Evolutionary conservation across 1,284 basidiomycete species (phyloP).

Genomic region (Pascua guehoae): DNA sequence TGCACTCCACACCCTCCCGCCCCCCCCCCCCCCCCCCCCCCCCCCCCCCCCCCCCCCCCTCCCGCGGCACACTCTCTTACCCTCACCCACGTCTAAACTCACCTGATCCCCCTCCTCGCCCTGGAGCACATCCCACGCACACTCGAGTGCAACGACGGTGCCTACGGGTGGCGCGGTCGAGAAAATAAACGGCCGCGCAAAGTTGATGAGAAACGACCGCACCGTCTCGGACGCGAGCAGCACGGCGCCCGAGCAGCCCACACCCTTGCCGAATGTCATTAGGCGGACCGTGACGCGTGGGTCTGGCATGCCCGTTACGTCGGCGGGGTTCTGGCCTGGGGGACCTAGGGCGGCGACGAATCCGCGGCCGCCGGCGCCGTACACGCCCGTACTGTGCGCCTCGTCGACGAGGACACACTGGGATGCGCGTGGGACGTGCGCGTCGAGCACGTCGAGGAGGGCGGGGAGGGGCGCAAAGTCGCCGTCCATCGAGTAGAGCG

Average conservation of each 20-base stretch:
- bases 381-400: slow-evolving; percentile 81
- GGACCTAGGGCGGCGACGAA: slow-evolving; percentile 40
- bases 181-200: slow-evolving; percentile 85
- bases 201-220: slow-evolving; percentile 84
- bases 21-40: no score
- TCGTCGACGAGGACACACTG: slow-evolving; percentile 66
- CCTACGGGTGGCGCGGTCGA: slow-evolving; percentile 75
- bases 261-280: slow-evolving; percentile 65
- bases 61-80: no score
- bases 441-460: slow-evolving; percentile 56
- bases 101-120: slow-evolving; percentile 63
- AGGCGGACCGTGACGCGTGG: slow-evolving; percentile 51
- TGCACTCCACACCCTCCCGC: no score
- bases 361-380: slow-evolving; percentile 62
- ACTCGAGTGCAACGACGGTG: slow-evolving; percentile 68
- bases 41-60: no score
- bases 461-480: slow-evolving; percentile 72
- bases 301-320: no score
- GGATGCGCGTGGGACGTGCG: slow-evolving; percentile 44
- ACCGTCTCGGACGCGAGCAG: slow-evolving; percentile 69
- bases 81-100: slow-evolving; percentile 3
- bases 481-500: slow-evolving; percentile 93
- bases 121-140: slow-evolving; percentile 72
- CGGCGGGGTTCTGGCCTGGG: no score
- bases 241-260: slow-evolving; percentile 74